Conservation (phyloP, 352 stramenopile species). For the Hyaloperonospora arabidopsidis region DNA sequence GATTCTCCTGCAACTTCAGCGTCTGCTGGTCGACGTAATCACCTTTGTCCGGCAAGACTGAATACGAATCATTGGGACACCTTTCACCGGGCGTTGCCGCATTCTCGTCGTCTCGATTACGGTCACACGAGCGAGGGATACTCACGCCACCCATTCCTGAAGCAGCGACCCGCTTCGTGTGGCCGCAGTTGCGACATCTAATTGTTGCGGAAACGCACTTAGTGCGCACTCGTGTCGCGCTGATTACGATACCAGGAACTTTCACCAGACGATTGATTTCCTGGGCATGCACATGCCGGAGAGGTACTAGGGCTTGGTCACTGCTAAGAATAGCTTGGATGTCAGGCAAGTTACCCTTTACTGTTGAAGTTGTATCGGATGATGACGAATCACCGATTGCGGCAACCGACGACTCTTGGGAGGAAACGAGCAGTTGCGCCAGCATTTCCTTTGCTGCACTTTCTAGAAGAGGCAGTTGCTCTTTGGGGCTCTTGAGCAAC, state of each 20-base stretch:
- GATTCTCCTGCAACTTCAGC: conserved; percentile 96
- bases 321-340: conserved; percentile 81
- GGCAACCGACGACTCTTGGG: conserved; percentile 20
- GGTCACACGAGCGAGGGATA: conserved; percentile 82
- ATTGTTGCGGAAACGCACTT: conserved; percentile 89
- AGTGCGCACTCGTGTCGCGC: conserved; percentile 87
- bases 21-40: conserved; percentile 97
- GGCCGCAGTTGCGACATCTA: conserved; percentile 84
- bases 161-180: conserved; percentile 59
- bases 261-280: conserved; percentile 88
- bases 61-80: conserved; percentile 88
- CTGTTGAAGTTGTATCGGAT: conserved; percentile 3
- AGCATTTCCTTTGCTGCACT: conserved; percentile 77
- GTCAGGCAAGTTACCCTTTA: conserved; percentile 38
- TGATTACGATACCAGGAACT: conserved; percentile 96
- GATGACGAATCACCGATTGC: conserved; percentile 4
- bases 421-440: conserved; percentile 48
- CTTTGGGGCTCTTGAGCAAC: conserved; percentile 76
- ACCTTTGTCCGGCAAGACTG: conserved; percentile 90
- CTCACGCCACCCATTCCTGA: conserved; percentile 61
- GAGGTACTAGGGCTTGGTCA: conserved; percentile 54
- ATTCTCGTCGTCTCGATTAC: conserved; percentile 46
- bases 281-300: conserved; percentile 81
- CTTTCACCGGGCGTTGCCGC: conserved; percentile 28
- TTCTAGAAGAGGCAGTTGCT: conserved; percentile 81